Base-by-base conservation (phyloP, 805 yeast species). In the Soucietia sequanensis region DNA sequence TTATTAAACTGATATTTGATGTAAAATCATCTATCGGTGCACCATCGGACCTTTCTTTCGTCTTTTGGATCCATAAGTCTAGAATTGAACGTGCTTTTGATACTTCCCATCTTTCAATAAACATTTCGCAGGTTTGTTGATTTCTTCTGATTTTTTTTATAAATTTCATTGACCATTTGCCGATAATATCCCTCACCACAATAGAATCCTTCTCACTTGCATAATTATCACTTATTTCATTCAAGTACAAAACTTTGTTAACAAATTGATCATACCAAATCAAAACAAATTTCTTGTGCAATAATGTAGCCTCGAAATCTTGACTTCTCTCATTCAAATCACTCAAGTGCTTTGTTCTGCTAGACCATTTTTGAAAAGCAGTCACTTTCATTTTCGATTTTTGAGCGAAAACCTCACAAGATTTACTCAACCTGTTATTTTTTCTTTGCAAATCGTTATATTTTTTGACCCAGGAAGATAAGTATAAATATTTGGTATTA, bases 11-110 rank as follows among this genome's bases (percentile, higher is more conserved):
- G 4, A 52, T 37, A 19, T 54, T 52, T 2, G 51, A 27, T 9
- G 14, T 12, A 23, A 8, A 23, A 17, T 37, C 35, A n/a, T 46
- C 44, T 11, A 39, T 43, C 11, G 35, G 36, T 19, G 41, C 36
- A 9, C 45, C 44, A 26, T 36, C 29, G 5, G 30, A 35, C 4
- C 30, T 14, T 30, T 50, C 48, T 27, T 41, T 39, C 2, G 45
- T 30, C 35, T 62, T 65, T 31, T 50, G 54, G 4, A 50, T 13
- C 74, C 74, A 68, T 10, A 68, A 43, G 24, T 65, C 69, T 38
- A 67, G 62, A 9, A 66, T 52, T 0, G 64, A 45, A 23, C 48
- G 47, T 31, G 52, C 23, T 21, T 54, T 49, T 7, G 55, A 44
- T 5, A 42, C 31, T 27, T 62, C 56, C 65, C 65, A 62, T 34